These are phyloP conservation scores for Actinomucor elegans DNA, from an alignment of 371 early-diverging fungal species.

Conservation along the genomic window DNA sequence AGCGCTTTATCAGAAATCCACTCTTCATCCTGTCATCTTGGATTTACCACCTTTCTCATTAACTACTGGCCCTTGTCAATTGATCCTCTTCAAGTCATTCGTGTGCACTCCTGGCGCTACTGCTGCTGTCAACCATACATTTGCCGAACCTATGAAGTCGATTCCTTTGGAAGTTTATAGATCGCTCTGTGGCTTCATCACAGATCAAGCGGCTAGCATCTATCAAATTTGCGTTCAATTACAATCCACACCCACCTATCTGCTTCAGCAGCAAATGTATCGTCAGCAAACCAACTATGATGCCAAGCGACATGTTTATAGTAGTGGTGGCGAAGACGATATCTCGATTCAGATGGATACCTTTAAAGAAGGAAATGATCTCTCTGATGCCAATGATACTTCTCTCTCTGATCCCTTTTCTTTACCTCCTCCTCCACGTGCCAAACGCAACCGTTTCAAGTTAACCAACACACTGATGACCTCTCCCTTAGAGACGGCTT, in stretches of 20 bases:
- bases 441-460: conserved; percentile 24
- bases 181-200: conserved; percentile 23
- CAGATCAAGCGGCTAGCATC: conserved; percentile 30
- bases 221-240: conserved; percentile 8
- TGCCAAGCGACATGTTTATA: background rate
- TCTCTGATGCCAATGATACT: background rate
- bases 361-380: background rate
- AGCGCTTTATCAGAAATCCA: conserved; percentile 23
- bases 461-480: background rate
- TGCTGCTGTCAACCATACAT: conserved; percentile 37
- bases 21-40: conserved; percentile 27
- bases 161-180: conserved; percentile 31
- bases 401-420: conserved; percentile 5
- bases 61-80: conserved; percentile 30
- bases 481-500: background rate
- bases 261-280: conserved; percentile 24
- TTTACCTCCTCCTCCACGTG: conserved; percentile 31
- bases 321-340: conserved; percentile 6
- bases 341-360: conserved; percentile 4
- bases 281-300: conserved; percentile 10
- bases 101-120: conserved; percentile 32
- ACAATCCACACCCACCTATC: conserved; percentile 5
- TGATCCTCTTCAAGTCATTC: conserved; percentile 36
- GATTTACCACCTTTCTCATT: conserved; percentile 41
- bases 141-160: conserved; percentile 32